Evolutionary conservation across 202 grass and related monocot species (phyloP), one percentile per base, ranked within the genome.

Genomic region (Zizania palustris): DNA sequence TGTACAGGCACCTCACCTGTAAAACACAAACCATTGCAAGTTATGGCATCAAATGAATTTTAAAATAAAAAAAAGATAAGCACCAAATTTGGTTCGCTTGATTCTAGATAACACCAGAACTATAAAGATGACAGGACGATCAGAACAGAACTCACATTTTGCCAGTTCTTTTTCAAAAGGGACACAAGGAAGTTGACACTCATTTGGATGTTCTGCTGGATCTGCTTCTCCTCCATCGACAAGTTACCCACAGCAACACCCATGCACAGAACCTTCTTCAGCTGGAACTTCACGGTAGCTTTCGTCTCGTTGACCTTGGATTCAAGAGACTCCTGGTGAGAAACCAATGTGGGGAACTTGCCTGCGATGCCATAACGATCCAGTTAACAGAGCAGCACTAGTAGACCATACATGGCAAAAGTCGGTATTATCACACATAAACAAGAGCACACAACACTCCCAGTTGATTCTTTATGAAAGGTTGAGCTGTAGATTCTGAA

Each of bases 191-290:
- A 97, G 79, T 97, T 97, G 33, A 97, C 93, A 4, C 90, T 89
- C 83, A 97, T 90, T 49, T 97, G 93, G 19, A 93, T 88, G 78
- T 97, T 97, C 21, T 93, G 90, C 50, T 93, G 91, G 63, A 97
- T 92, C 82, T 97, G 93, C 84, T 93, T 97, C 79, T 97, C 93
- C 53, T 97, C 93, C 93, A 97, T 97, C 0, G 75, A 85, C 54
- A 85, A 53, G 67, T 97, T 97, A 46, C 93, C 93, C 0, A 93
- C 93, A 5, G 91, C 93, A 71, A 97, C 93, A 42, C 93, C 93
- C 93, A 97, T 97, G 84, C 93, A 97, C 6, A 97, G 91, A 43
- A 97, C 93, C 60, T 97, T 97, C 90, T 97, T 97, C 12, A 97
- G 72, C 71, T 97, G 93, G 56, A 97, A 97, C 73, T 97, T 97